Base-by-base conservation (phyloP, 176 grass and related monocot genomes). In the Phragmites australis region DNA sequence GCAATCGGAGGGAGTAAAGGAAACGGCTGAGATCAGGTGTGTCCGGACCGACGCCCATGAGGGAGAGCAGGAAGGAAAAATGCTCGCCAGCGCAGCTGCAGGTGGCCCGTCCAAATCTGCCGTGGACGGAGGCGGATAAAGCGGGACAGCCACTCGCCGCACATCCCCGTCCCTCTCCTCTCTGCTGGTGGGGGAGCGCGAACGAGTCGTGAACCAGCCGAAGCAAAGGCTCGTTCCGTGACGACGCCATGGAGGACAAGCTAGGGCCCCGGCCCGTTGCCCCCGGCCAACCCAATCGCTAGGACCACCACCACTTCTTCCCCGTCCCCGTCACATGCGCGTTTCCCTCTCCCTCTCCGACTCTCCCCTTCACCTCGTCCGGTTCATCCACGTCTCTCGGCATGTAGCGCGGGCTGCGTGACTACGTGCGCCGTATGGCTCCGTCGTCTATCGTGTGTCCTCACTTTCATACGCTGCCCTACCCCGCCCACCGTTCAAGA, bases 21-120 rank as follows among this genome's bases (percentile, higher is more conserved):
- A n/a, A n/a, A n/a, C 34, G 34, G 34, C 34, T 37, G 34, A 37
- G 34, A 37, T 5, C 34, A 37, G 34, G 34, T 5, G 34, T 21
- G 50, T 37, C 34, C 32, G 8, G 11, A 8, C 16, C 34, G 5
- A 82, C 14, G 55, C 13, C 80, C 80, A 50, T 19, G 25, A 32
- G 60, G 8, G 40, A 6, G 21, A 19, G 56, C 18, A 19, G 9
- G 12, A 30, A 62, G 26, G 14, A 8, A 21, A 52, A 50, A 7
- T 15, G 15, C 13, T 16, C 44, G 27, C 25, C 68, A 8, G 19
- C 4, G 39, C 18, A 6, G 5, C 49, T 44, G 82, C 41, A 8
- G 75, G 83, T 87, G 77, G 26, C 59, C 84, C 68, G 68, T 87
- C 78, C 50, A 25, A 68, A 81, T 87, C 85, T 21, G 48, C 69